Evolutionary conservation across 1,139 yeast species (phyloP).

Genomic region (Kodamaea sp.): DNA sequence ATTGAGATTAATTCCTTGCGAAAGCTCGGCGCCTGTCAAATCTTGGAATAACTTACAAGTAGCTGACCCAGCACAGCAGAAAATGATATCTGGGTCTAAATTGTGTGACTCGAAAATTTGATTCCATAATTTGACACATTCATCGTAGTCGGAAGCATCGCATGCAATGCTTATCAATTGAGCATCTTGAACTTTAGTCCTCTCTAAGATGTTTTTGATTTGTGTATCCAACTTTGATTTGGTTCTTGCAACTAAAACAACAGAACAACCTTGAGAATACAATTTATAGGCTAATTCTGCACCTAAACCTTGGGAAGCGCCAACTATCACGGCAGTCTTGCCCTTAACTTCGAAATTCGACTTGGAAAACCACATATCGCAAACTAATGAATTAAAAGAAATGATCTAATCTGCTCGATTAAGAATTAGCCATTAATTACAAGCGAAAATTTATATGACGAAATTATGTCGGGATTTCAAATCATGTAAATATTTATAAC

Average conservation of each 20-base stretch:
- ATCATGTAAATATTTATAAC: not conserved
- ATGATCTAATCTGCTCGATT: not conserved
- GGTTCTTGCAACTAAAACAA: constrained; percentile 75
- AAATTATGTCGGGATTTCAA: not conserved
- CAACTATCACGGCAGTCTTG: constrained; percentile 74
- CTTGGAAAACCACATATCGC: constrained; percentile 25
- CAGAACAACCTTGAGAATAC: constrained; percentile 55
- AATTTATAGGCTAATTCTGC: constrained; percentile 66
- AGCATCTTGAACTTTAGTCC: not conserved
- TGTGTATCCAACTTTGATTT: constrained; percentile 50
- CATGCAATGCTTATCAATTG: constrained; percentile 36
- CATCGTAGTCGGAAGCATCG: constrained; percentile 61
- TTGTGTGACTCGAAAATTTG: constrained; percentile 16
- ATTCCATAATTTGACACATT: constrained; percentile 41
- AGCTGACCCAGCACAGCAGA: constrained; percentile 89
- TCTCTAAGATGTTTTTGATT: constrained; percentile 38
- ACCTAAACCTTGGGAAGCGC: constrained; percentile 96
- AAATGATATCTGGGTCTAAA: constrained; percentile 63
- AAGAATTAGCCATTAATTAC: not conserved
- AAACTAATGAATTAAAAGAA: not conserved
- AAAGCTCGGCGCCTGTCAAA: constrained; percentile 54
- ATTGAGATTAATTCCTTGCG: constrained; percentile 60
- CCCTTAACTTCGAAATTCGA: constrained; percentile 34
- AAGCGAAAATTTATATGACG: not conserved
- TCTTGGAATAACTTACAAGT: constrained; percentile 77